phyloP scores from a whole-genome alignment of 305 asterid species.

The Fraxinus angustifolia region DNA sequence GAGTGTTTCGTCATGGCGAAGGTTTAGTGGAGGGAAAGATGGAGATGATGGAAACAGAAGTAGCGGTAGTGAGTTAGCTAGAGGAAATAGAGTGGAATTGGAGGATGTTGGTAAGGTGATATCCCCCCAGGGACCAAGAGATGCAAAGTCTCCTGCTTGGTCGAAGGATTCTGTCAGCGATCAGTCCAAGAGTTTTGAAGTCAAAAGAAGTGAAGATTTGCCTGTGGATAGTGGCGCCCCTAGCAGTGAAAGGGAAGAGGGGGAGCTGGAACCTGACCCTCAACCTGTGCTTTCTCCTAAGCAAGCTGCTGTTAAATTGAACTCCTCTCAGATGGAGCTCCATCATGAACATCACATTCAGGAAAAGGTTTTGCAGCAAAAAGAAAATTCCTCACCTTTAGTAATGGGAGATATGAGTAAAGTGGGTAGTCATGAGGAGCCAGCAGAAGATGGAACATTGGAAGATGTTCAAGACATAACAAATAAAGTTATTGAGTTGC shows the following conservation, averaged over 20 bases:
- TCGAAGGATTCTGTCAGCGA: slow-evolving; percentile 93
- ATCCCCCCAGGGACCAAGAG: slow-evolving; percentile 63
- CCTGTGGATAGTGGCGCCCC: slow-evolving; percentile 63
- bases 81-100: slow-evolving; percentile 50
- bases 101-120: slow-evolving; percentile 64
- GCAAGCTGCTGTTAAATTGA: slow-evolving; percentile 38
- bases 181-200: slow-evolving; percentile 75
- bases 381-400: slow-evolving; percentile 22
- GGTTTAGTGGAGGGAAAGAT: slow-evolving; percentile 69
- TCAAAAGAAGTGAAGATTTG: slow-evolving; percentile 59
- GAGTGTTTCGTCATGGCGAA: slow-evolving; percentile 80
- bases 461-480: slow-evolving; percentile 36
- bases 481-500: slow-evolving; percentile 35
- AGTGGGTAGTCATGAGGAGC: slow-evolving; percentile 37
- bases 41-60: slow-evolving; percentile 63
- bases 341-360: slow-evolving; percentile 25
- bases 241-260: slow-evolving; percentile 86
- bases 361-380: slow-evolving; percentile 29
- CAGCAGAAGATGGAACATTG: slow-evolving; percentile 34
- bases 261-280: slow-evolving; percentile 91
- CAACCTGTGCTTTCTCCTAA: slow-evolving; percentile 39
- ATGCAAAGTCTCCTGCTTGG: slow-evolving; percentile 82
- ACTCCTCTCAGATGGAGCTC: slow-evolving; percentile 37
- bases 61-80: slow-evolving; percentile 47
- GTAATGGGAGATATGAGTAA: slow-evolving; percentile 36